Percentiles rank a stretch among this genome's conserved stretches.
Evolutionary conservation across 1,284 basidiomycete genomes (phyloP).

Genomic region (Phellopilus nigrolimitatus): DNA sequence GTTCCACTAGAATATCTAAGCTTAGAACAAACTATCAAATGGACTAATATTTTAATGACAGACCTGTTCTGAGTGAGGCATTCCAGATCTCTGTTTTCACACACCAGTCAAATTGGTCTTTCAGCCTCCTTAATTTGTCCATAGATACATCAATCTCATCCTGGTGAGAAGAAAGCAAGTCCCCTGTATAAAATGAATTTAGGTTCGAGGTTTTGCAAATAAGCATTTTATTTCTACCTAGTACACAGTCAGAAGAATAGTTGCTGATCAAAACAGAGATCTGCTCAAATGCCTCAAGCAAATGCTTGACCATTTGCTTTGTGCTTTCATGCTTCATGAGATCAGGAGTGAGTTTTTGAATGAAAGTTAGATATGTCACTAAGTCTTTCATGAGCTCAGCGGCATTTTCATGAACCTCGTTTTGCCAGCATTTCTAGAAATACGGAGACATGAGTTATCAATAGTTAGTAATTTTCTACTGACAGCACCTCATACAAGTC

Average conservation of each 20-base stretch:
- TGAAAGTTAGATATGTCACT: neutral
- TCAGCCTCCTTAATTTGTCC: neutral
- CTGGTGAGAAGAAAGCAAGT: neutral
- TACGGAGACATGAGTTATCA: neutral
- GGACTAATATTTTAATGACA: neutral
- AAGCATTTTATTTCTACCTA: neutral
- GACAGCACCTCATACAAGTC: neutral
- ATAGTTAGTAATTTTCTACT: neutral
- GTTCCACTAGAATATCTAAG: neutral
- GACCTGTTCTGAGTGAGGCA: neutral
- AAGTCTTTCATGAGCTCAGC: neutral
- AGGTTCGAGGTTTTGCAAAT: neutral
- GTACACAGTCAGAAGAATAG: neutral
- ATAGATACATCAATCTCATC: neutral
- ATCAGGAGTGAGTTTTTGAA: neutral
- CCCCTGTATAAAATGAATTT: neutral
- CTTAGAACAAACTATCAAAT: neutral
- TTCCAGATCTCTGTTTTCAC: slow-evolving; percentile 2
- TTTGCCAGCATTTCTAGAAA: neutral
- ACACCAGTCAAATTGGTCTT: neutral
- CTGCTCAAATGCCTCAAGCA: neutral
- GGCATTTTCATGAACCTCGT: neutral
- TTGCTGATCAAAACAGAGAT: neutral
- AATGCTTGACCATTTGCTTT: neutral
- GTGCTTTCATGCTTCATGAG: neutral